Conservation (phyloP, 2,329 filamentous ascomycete genomes). For the Colletotrichum salicis region DNA sequence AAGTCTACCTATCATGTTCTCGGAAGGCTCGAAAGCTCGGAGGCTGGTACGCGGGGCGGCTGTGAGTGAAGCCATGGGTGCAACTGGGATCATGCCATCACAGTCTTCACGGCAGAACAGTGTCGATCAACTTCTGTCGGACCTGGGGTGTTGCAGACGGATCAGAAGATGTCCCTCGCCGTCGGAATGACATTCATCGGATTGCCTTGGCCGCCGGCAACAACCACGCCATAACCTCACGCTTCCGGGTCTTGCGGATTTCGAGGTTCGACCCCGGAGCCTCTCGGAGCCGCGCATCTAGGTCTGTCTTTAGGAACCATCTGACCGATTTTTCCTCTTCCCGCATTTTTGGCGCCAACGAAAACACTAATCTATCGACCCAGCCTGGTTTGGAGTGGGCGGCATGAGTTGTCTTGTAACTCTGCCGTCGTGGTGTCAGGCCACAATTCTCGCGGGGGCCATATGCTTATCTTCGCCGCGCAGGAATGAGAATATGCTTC, state of each 20-base stretch:
- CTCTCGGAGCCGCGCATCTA: slow-evolving; percentile 6
- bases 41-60: neutral
- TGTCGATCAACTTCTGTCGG: neutral
- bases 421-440: slow-evolving; percentile 8
- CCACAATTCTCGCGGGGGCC: slow-evolving; percentile 6
- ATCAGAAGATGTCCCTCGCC: neutral
- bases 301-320: neutral
- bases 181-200: neutral
- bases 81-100: slow-evolving; percentile 28
- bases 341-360: neutral
- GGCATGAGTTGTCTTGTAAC: neutral
- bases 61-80: neutral
- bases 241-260: slow-evolving; percentile 4
- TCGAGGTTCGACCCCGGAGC: neutral
- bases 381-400: neutral
- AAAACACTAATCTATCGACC: neutral
- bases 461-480: neutral
- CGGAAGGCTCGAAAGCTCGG: neutral
- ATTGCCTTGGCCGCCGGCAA: neutral
- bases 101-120: neutral
- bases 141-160: neutral
- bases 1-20: too few species aligned
- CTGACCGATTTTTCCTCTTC: neutral
- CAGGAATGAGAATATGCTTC: neutral
- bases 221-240: neutral